Conservation (phyloP, 2,329 filamentous ascomycete species). For the Cytospora schulzeri region DNA sequence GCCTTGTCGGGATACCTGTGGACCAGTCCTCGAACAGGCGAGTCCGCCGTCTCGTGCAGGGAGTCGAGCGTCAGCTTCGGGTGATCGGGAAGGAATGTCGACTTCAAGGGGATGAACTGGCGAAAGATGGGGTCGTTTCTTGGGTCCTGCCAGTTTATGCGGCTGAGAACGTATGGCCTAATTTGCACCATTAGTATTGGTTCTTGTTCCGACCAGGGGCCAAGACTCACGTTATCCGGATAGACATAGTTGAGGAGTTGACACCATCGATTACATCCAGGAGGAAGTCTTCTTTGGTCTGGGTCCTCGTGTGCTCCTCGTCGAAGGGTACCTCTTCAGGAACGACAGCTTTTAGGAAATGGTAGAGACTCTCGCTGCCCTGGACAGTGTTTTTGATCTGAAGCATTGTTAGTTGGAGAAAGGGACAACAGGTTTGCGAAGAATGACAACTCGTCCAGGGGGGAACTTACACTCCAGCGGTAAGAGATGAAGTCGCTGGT, state of each 20-base stretch:
- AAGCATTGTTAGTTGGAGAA: not conserved
- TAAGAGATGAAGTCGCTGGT: slow-evolving; percentile 54
- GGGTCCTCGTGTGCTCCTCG: slow-evolving; percentile 37
- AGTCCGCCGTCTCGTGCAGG: slow-evolving; percentile 58
- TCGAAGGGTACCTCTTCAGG: slow-evolving; percentile 51
- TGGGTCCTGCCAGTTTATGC: slow-evolving; percentile 61
- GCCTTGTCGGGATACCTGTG: slow-evolving; percentile 67
- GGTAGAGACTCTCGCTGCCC: slow-evolving; percentile 46
- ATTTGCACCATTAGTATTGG: slow-evolving; percentile 1
- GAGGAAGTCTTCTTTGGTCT: slow-evolving; percentile 55
- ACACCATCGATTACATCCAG: slow-evolving; percentile 56
- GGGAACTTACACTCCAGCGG: slow-evolving; percentile 54
- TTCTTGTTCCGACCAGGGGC: not conserved
- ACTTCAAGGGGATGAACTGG: slow-evolving; percentile 62
- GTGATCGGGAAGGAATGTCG: slow-evolving; percentile 56
- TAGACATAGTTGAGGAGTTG: slow-evolving; percentile 58
- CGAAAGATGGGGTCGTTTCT: slow-evolving; percentile 60
- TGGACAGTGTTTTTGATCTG: slow-evolving; percentile 48
- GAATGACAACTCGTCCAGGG: no score
- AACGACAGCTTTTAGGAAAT: slow-evolving; percentile 52
- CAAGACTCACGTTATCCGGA: slow-evolving; percentile 53
- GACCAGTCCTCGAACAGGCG: slow-evolving; percentile 58
- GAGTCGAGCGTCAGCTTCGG: slow-evolving; percentile 58
- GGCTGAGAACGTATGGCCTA: slow-evolving; percentile 60
- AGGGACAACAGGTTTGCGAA: not conserved